Evolutionary conservation across 768 basidiomycete species (phyloP).

Genomic region (Psilocybe sp.): DNA sequence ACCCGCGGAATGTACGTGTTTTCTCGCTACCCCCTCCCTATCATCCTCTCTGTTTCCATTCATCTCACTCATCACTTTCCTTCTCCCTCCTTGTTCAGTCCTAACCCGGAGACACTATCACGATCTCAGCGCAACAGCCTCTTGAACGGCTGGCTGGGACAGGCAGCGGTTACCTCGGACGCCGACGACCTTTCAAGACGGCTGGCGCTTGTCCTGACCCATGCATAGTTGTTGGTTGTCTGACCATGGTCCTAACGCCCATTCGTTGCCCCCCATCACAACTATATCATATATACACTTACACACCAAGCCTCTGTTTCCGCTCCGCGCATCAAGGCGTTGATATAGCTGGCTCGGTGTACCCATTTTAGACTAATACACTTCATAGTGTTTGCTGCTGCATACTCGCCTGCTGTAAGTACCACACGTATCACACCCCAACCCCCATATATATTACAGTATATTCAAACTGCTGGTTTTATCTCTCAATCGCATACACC

Average conservation of each 20-base stretch:
- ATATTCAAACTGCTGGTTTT: constrained; percentile 3
- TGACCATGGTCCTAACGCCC: too few relatives aligned
- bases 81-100: not conserved
- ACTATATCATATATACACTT: too few relatives aligned
- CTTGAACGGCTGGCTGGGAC: too few relatives aligned
- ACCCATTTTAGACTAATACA: constrained; percentile 3
- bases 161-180: too few relatives aligned
- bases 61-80: not conserved
- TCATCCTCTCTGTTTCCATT: not conserved
- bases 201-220: constrained; percentile 42
- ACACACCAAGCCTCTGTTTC: too few relatives aligned
- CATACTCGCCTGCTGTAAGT: too few relatives aligned
- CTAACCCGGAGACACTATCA: too few relatives aligned
- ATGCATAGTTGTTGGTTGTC: not conserved
- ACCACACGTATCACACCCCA: constrained; percentile 2
- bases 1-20: constrained; percentile 70
- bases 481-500: not conserved
- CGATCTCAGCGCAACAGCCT: too few relatives aligned
- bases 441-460: constrained; percentile 10
- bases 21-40: constrained; percentile 1
- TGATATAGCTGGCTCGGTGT: too few relatives aligned
- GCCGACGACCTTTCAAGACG: constrained; percentile 42
- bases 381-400: too few relatives aligned
- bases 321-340: too few relatives aligned
- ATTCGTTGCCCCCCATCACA: too few relatives aligned